phyloP scores from a whole-genome alignment of 2,329 filamentous ascomycete genomes.

The Parastagonospora nodorum region DNA sequence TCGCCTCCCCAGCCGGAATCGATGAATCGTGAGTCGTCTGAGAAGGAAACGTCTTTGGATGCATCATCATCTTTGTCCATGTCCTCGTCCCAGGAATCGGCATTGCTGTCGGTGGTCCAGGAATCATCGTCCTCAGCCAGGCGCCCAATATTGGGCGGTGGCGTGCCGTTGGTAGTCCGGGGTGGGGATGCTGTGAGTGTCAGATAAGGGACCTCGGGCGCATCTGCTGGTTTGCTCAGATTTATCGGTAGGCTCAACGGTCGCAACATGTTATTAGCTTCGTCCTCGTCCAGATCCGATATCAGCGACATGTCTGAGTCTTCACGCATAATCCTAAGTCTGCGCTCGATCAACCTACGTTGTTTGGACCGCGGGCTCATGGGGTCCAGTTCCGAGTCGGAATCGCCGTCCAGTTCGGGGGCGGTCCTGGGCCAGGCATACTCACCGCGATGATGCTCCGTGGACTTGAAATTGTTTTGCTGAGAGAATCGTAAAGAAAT shows the following conservation, averaged over 20 bases:
- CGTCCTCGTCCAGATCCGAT: constrained; percentile 40
- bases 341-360: constrained; percentile 22
- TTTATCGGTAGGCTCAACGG: constrained; percentile 47
- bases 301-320: constrained; percentile 39
- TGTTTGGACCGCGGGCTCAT: constrained; percentile 29
- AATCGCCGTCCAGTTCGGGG: constrained; percentile 7
- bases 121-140: constrained; percentile 23
- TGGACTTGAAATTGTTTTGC: constrained; percentile 34
- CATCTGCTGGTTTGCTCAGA: constrained; percentile 14
- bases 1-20: constrained; percentile 75
- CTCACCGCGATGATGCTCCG: constrained; percentile 59
- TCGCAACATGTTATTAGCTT: constrained; percentile 48
- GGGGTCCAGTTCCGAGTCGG: constrained; percentile 2
- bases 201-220: constrained; percentile 19
- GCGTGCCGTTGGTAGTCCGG: constrained; percentile 14
- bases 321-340: constrained; percentile 27
- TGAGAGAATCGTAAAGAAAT: constrained; percentile 35
- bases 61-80: constrained; percentile 59
- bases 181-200: constrained; percentile 3
- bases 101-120: constrained; percentile 47
- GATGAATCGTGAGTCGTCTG: constrained; percentile 66
- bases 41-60: constrained; percentile 62
- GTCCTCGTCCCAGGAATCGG: constrained; percentile 43
- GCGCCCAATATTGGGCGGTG: constrained; percentile 4
- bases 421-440: constrained; percentile 45